These are phyloP conservation scores for Ettlia oleoabundans DNA, from an alignment of 139 green algal species.

Conservation along the genomic window DNA sequence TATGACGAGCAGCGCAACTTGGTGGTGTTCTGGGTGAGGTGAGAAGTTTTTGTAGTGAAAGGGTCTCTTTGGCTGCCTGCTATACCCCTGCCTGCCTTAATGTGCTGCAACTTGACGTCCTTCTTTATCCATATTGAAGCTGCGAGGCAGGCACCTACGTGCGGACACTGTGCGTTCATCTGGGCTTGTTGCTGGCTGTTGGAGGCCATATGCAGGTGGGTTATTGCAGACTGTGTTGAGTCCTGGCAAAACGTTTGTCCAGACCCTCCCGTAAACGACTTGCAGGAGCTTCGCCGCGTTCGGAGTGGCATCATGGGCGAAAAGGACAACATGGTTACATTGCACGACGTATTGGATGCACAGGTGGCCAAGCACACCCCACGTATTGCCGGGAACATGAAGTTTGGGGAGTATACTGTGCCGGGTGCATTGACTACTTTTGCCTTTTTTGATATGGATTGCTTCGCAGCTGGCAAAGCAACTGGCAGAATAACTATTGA, in stretches of 20 bases:
- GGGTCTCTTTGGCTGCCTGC: too few relatives aligned
- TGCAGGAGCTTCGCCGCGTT: constrained; percentile 95
- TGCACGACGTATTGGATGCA: constrained; percentile 99
- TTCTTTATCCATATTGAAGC: constrained; percentile 33
- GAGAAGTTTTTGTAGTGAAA: neutral
- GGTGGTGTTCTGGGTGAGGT: constrained; percentile 93
- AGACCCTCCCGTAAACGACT: neutral
- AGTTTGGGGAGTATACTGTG: neutral
- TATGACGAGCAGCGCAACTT: constrained; percentile 96
- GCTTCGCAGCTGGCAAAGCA: too few relatives aligned
- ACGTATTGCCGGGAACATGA: neutral
- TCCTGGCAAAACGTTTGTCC: neutral
- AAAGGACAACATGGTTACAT: constrained; percentile 98
- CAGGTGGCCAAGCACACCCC: constrained; percentile 58
- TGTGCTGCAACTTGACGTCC: too few relatives aligned
- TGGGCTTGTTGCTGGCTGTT: constrained; percentile 95
- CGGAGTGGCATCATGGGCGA: constrained; percentile 96
- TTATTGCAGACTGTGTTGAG: neutral
- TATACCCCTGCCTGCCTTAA: neutral
- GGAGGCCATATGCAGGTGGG: constrained; percentile 95
- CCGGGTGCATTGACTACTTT: too few relatives aligned
- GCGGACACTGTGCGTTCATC: constrained; percentile 96
- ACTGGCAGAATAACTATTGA: too few relatives aligned
- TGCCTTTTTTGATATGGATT: too few relatives aligned
- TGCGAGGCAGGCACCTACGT: constrained; percentile 99